Percentiles rank a stretch among this genome's conserved stretches.
Conservation (phyloP, 768 basidiomycete species). For the Mycena chlorophos region DNA sequence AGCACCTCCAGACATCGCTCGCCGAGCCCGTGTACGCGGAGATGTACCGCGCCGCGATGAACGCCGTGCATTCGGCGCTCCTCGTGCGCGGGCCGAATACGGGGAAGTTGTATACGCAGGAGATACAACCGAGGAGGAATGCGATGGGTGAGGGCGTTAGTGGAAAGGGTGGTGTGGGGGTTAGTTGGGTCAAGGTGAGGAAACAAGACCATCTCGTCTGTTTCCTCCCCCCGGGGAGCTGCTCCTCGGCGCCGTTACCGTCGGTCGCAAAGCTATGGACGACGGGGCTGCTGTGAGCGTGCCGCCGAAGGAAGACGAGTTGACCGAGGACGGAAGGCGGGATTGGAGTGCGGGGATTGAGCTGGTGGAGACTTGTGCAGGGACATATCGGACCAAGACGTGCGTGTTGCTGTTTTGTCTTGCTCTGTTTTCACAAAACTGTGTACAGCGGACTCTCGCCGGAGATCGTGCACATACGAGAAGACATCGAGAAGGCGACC, state of each 20-base stretch:
- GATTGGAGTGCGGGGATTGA: conserved; percentile 84
- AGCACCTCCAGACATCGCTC: conserved; percentile 72
- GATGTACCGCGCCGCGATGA: conserved; percentile 91
- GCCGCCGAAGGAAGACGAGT: conserved; percentile 60
- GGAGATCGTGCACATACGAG: conserved; percentile 86
- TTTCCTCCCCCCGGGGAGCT: conserved; percentile 91
- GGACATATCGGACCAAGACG: conserved; percentile 85
- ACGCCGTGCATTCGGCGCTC: conserved; percentile 73
- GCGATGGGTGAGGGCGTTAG: no score
- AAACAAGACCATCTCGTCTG: conserved; percentile 97
- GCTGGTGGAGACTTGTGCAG: conserved; percentile 86
- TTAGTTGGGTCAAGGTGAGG: conserved; percentile 66
- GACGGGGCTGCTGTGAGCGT: conserved; percentile 53
- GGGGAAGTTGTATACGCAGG: conserved; percentile 73
- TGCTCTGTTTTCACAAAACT: not conserved
- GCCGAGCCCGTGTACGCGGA: conserved; percentile 30
- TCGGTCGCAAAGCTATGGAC: conserved; percentile 48
- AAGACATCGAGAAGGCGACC: conserved; percentile 53
- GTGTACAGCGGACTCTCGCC: conserved; percentile 72
- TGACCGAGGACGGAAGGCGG: conserved; percentile 58
- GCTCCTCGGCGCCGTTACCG: conserved; percentile 81
- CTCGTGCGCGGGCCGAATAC: conserved; percentile 55
- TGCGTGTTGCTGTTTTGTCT: conserved; percentile 37
- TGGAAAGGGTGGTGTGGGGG: no score
- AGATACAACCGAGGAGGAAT: conserved; percentile 64